Evolutionary conservation across 805 yeast species (phyloP).

Genomic region (Wickerhamiella dianesei): DNA sequence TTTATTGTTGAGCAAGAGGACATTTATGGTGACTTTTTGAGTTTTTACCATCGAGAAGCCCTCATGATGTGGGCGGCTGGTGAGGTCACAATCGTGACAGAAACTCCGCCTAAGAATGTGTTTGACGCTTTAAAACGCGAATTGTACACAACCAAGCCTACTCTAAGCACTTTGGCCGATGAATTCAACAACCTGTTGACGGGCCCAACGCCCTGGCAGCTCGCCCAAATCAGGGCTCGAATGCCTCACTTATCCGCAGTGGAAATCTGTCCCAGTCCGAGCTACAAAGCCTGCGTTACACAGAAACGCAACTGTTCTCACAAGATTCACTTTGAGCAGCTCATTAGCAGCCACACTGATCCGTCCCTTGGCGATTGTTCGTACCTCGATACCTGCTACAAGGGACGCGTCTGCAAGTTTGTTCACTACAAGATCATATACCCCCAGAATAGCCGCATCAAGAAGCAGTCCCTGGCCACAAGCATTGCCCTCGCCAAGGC

Average conservation of each 20-base stretch:
- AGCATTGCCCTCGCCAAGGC: neutral
- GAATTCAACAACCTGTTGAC: neutral
- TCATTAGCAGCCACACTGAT: slow-evolving; percentile 44
- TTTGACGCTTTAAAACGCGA: no score
- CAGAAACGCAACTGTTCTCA: neutral
- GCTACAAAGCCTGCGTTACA: slow-evolving; percentile 2
- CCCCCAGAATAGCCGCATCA: slow-evolving; percentile 1
- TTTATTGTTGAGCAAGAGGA: slow-evolving; percentile 10
- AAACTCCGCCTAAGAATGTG: no score
- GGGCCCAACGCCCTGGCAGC: neutral
- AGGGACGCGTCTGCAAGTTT: slow-evolving; percentile 64
- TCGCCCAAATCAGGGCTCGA: neutral
- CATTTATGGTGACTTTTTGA: slow-evolving; percentile 5
- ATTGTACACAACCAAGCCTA: neutral
- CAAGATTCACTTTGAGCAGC: slow-evolving; percentile 26
- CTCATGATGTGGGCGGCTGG: neutral
- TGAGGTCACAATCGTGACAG: no score
- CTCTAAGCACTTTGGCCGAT: slow-evolving; percentile 2
- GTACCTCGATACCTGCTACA: slow-evolving; percentile 86
- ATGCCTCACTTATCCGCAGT: neutral
- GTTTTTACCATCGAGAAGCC: slow-evolving; percentile 4
- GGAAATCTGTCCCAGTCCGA: slow-evolving; percentile 6
- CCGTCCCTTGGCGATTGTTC: slow-evolving; percentile 74
- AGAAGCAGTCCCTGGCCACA: neutral
- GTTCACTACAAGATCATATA: slow-evolving; percentile 45